Evolutionary conservation across 257 asterid species (phyloP).

Genomic region (Anisodus tanguticus): DNA sequence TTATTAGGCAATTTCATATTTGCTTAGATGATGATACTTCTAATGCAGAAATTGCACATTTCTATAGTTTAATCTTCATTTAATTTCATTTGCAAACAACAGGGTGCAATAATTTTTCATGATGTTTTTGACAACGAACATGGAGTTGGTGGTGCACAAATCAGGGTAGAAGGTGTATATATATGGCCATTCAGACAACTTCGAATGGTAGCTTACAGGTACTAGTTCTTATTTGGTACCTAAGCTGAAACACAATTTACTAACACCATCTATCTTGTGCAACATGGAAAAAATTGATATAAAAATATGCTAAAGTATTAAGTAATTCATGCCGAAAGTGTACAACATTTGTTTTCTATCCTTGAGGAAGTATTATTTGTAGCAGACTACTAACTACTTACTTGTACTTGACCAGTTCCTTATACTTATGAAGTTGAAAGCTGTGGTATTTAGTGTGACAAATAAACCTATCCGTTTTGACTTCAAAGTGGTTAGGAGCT

Average conservation of each 20-base stretch:
- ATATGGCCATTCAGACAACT: constrained; percentile 99
- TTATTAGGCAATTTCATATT: neutral
- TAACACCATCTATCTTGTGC: constrained; percentile 3
- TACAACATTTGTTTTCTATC: neutral
- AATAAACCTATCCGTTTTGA: neutral
- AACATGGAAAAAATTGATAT: neutral
- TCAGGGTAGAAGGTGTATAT: constrained; percentile 94
- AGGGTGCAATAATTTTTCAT: constrained; percentile 94
- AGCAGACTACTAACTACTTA: neutral
- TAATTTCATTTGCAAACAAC: constrained; percentile 22
- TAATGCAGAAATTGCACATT: neutral
- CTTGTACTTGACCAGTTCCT: neutral
- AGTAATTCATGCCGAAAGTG: neutral
- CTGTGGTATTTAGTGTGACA: neutral
- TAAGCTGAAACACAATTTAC: neutral
- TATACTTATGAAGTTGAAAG: neutral
- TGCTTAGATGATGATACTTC: neutral
- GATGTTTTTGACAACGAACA: constrained; percentile 84
- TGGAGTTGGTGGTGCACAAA: constrained; percentile 71
- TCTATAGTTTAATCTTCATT: neutral
- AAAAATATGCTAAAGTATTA: neutral
- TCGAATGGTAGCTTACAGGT: constrained; percentile 96
- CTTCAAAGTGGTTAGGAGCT: neutral
- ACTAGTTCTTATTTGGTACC: constrained; percentile 14
- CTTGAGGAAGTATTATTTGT: neutral